Conservation (phyloP, 2,329 filamentous ascomycete species). For the Capronia americana region DNA sequence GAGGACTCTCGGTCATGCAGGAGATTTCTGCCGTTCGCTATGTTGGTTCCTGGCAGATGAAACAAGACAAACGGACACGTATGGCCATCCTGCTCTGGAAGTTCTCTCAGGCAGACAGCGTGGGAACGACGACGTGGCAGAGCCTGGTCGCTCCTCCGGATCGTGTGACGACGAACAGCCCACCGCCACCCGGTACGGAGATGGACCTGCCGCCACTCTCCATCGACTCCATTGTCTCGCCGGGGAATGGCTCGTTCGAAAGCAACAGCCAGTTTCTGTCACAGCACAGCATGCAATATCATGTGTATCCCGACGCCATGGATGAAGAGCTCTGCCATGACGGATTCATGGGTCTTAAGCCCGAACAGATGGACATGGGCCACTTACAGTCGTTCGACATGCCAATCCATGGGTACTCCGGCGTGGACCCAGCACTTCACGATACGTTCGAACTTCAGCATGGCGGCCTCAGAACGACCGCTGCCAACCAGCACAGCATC, state of each 20-base stretch:
- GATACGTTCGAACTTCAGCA: slow-evolving; percentile 16
- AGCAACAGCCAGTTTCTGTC: slow-evolving; percentile 25
- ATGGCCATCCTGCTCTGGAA: slow-evolving; percentile 56
- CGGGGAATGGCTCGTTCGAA: slow-evolving; percentile 27
- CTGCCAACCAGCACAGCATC: neutral
- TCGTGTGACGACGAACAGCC: slow-evolving; percentile 47
- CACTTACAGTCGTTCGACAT: slow-evolving; percentile 24
- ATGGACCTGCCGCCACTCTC: slow-evolving; percentile 36
- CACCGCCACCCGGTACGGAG: slow-evolving; percentile 38
- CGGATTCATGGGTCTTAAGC: slow-evolving; percentile 25
- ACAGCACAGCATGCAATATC: slow-evolving; percentile 20
- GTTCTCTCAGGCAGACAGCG: slow-evolving; percentile 52
- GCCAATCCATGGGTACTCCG: slow-evolving; percentile 10
- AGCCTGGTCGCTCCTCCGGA: slow-evolving; percentile 49
- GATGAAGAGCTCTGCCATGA: slow-evolving; percentile 34
- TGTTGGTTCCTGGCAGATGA: slow-evolving; percentile 41
- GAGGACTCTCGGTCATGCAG: slow-evolving; percentile 53
- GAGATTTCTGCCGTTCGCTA: slow-evolving; percentile 49
- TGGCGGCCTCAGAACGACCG: neutral
- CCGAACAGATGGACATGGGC: slow-evolving; percentile 14
- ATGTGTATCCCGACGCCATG: slow-evolving; percentile 22
- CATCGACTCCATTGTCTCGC: slow-evolving; percentile 37
- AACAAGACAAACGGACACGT: slow-evolving; percentile 42
- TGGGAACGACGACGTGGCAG: slow-evolving; percentile 54
- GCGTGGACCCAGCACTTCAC: slow-evolving; percentile 8